Conservation (phyloP, 495 filamentous ascomycete species). For the Neurospora cerealis region DNA sequence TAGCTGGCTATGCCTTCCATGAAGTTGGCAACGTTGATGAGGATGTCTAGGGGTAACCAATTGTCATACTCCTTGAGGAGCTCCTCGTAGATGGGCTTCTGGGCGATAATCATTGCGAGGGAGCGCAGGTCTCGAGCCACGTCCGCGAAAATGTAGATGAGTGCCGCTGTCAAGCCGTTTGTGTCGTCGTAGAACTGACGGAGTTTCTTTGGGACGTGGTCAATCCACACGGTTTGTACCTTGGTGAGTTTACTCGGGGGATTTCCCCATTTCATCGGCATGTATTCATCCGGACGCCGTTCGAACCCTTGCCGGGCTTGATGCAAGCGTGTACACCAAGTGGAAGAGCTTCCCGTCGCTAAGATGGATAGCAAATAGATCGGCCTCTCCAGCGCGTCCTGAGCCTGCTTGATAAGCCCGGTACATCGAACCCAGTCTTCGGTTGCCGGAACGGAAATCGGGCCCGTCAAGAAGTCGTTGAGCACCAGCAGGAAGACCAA, state of each 20-base stretch:
- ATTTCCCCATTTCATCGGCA: background rate
- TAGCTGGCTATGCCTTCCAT: conserved; percentile 11
- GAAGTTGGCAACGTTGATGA: conserved; percentile 8
- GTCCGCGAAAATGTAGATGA: conserved; percentile 8
- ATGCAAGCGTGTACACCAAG: background rate
- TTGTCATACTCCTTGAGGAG: conserved; percentile 4
- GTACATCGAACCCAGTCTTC: background rate
- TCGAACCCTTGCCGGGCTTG: background rate
- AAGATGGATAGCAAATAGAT: conserved; percentile 3
- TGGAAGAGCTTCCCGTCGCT: background rate
- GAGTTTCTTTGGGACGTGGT: background rate
- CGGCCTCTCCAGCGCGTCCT: conserved; percentile 5
- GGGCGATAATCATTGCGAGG: background rate
- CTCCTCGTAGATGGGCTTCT: conserved; percentile 7
- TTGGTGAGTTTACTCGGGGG: background rate
- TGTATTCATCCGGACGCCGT: background rate
- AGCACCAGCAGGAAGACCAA: conserved; percentile 9
- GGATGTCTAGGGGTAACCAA: conserved; percentile 8
- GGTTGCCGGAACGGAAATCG: conserved; percentile 5
- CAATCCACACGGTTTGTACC: conserved; percentile 2
- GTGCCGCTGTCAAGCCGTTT: background rate
- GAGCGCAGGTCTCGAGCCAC: conserved; percentile 4
- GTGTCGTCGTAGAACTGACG: background rate
- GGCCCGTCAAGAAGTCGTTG: conserved; percentile 9
- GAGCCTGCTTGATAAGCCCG: conserved; percentile 2